phyloP scores from a whole-genome alignment of 2,329 filamentous ascomycete species.

The Sarocladium oryzae region DNA sequence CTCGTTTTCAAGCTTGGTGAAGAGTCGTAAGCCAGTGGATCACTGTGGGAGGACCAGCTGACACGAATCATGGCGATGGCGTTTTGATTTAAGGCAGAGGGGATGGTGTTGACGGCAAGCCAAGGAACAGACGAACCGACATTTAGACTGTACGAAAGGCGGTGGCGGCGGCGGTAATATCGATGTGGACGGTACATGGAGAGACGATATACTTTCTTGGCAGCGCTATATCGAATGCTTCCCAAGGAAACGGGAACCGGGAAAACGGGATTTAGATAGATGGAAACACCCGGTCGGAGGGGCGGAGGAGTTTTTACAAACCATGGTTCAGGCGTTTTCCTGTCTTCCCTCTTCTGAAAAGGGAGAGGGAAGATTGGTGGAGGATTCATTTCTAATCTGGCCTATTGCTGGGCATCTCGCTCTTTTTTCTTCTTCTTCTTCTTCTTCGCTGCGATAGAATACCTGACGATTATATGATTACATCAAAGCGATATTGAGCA shows the following conservation, averaged over 20 bases:
- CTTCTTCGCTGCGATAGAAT: no score
- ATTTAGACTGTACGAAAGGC: constrained; percentile 3
- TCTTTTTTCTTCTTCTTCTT: no score
- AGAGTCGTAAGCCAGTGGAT: neutral
- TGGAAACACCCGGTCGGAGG: neutral
- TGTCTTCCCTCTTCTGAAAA: neutral
- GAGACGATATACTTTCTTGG: no score
- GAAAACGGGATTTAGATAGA: neutral
- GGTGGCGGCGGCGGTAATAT: constrained; percentile 1
- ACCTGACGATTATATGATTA: no score
- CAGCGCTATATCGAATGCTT: neutral
- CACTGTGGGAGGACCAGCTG: neutral
- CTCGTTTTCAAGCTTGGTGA: neutral
- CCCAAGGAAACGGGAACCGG: neutral
- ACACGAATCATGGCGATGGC: constrained; percentile 6
- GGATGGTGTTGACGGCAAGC: neutral
- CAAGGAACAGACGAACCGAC: neutral
- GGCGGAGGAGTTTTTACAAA: neutral
- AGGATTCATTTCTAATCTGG: no score
- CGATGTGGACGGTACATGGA: neutral
- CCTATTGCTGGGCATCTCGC: no score
- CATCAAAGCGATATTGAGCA: no score
- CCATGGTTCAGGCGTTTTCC: constrained; percentile 3
- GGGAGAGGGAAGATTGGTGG: neutral
- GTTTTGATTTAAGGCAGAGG: neutral